These are phyloP conservation scores for Colletotrichum sp. DNA, from an alignment of 2,329 filamentous ascomycete species.

Conservation along the genomic window DNA sequence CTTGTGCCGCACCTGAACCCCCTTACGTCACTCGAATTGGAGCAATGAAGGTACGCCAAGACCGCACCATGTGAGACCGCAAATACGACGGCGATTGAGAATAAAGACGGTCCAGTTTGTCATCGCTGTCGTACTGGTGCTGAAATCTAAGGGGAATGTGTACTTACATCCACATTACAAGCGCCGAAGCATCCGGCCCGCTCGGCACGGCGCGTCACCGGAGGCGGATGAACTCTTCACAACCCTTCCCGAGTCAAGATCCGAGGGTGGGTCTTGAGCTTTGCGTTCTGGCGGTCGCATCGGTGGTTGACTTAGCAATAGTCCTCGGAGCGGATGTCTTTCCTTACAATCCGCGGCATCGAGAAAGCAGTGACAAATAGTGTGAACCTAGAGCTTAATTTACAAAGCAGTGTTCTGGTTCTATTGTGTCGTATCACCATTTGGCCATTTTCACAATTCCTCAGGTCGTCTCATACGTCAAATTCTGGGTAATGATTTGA, in stretches of 20 bases:
- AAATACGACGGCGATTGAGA: not conserved
- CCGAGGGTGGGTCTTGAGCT: not conserved
- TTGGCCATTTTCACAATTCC: not conserved
- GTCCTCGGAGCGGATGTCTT: not conserved
- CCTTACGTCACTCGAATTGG: not conserved
- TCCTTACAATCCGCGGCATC: not conserved
- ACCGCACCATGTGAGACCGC: not conserved
- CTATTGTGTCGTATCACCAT: not conserved
- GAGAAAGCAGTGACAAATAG: accelerated
- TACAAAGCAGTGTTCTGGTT: not conserved
- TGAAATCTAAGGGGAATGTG: accelerated
- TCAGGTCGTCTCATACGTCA: not conserved
- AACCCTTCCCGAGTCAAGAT: not conserved
- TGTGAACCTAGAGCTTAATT: accelerated
- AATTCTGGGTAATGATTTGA: not conserved
- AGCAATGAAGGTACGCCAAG: not conserved
- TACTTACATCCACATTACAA: not conserved
- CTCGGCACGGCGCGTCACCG: not conserved
- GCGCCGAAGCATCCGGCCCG: not conserved
- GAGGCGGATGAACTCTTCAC: not conserved
- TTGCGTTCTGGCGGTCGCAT: not conserved
- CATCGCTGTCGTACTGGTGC: not conserved
- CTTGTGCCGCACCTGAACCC: not conserved
- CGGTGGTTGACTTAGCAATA: not conserved
- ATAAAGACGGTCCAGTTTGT: not conserved